Evolutionary conservation across 345 rosid genomes (phyloP).

Genomic region (Camelina sativa): DNA sequence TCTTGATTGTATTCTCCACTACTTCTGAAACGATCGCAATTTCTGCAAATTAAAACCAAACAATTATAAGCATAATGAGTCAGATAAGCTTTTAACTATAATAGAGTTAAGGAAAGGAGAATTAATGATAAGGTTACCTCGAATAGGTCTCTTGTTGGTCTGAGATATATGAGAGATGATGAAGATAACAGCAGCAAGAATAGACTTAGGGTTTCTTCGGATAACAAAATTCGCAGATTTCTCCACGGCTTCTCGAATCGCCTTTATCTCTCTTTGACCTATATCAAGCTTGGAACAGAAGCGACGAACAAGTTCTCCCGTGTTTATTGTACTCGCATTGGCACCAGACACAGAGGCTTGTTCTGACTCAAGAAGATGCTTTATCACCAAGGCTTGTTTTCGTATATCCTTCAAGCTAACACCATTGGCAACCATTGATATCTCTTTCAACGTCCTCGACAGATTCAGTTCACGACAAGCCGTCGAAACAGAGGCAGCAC

Average conservation of each 20-base stretch:
- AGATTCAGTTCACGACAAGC: slow-evolving; percentile 31
- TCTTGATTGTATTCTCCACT: slow-evolving; percentile 46
- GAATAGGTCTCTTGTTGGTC: neutral
- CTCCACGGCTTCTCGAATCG: slow-evolving; percentile 23
- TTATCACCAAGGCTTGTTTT: slow-evolving; percentile 8
- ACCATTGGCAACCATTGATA: neutral
- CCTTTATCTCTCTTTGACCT: slow-evolving; percentile 4
- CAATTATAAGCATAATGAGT: neutral
- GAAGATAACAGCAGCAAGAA: slow-evolving; percentile 38
- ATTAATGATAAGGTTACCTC: neutral
- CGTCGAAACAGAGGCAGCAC: slow-evolving; percentile 33
- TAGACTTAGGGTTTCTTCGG: slow-evolving; percentile 36
- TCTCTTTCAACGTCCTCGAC: slow-evolving; percentile 37
- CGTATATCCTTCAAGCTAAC: slow-evolving; percentile 8
- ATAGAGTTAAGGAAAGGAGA: neutral
- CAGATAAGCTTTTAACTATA: neutral
- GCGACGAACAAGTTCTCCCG: slow-evolving; percentile 26
- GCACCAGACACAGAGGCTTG: slow-evolving; percentile 6
- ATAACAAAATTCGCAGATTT: slow-evolving; percentile 23
- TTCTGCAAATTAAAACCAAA: slow-evolving; percentile 36
- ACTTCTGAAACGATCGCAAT: slow-evolving; percentile 37
- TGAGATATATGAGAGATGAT: slow-evolving; percentile 28
- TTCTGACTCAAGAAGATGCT: neutral
- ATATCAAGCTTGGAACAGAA: slow-evolving; percentile 30
- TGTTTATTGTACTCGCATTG: slow-evolving; percentile 28